Evolutionary conservation across 1,139 yeast genomes (phyloP), one percentile per base, ranked within the genome.

Genomic region (Lodderomyces orthopsilosis): DNA sequence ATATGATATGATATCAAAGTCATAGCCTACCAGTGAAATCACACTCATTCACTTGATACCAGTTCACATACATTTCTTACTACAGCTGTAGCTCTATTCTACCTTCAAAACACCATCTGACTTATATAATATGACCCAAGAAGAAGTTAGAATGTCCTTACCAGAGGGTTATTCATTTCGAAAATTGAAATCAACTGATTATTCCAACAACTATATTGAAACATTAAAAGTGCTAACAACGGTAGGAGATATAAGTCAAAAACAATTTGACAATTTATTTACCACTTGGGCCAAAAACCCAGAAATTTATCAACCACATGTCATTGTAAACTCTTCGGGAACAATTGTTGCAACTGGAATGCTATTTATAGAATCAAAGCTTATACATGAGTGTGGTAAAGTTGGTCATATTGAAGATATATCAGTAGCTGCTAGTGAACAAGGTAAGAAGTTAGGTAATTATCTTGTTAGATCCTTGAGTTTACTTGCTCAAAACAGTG

Each of bases 361-460:
- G 75, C 59, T 72, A 30, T 51, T 72, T 10, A 62, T 85, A 14
- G 94, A 85, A 55, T 68, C 66, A 41, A 85, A 85, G 55, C 54
- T 82, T 46, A 82, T 85, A 41, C 98, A 91, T 61, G 79, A 71
- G 40, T 83, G 94, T 61, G 95, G 96, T 0, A 63, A 73, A 43
- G 95, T 89, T 10, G 98, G 98, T 4, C 98, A 93, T 64, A 85
- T 93, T 49, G 98, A 93, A 60, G 98, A 93, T 60, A 91, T 93
- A 47, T 87, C 97, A 0, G 96, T 93, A 5, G 77, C 81, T 27
- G 62, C 64, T 30, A 66, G 74, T 13, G 89, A 87, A 61, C 97
- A 91, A 57, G 98, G 98, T 7, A 83, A 84, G 60, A 79, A 80
- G 52, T 68, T 93, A 42, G 98, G 98, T 0, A 66, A 74, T 52